A percentile compares a stretch with the other conserved stretches of the same genome.
Conservation (phyloP, 139 green algal genomes). For the Gonium pectorale region DNA sequence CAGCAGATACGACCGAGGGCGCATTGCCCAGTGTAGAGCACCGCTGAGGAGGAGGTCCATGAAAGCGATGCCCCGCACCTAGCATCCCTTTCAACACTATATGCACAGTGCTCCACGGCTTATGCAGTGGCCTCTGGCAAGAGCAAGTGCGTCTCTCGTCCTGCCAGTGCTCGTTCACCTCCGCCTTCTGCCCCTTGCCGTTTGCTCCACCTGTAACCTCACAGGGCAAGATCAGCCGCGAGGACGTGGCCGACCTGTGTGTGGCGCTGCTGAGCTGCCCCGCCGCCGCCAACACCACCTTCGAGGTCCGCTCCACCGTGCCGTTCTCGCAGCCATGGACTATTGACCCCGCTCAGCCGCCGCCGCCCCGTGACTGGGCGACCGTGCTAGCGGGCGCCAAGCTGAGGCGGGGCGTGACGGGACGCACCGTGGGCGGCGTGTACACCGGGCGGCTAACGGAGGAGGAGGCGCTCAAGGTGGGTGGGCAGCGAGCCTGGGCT, state of each 20-base stretch:
- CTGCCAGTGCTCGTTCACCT: too few relatives aligned
- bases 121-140: too few relatives aligned
- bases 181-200: too few relatives aligned
- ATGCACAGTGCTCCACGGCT: too few relatives aligned
- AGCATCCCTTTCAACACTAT: too few relatives aligned
- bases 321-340: conserved; percentile 83
- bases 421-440: conserved; percentile 77
- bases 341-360: conserved; percentile 3
- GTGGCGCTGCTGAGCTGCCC: conserved; percentile 73
- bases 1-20: too few relatives aligned
- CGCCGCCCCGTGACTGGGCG: conserved; percentile 63
- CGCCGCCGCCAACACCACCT: conserved; percentile 74
- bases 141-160: too few relatives aligned
- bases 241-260: conserved; percentile 91
- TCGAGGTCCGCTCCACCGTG: conserved; percentile 87
- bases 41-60: too few relatives aligned
- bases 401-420: conserved; percentile 72
- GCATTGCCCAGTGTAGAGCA: too few relatives aligned
- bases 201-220: not conserved
- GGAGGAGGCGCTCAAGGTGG: conserved; percentile 36
- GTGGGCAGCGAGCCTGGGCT: too few relatives aligned
- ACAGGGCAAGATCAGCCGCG: conserved; percentile 85
- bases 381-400: conserved; percentile 47
- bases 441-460: conserved; percentile 76
- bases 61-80: too few relatives aligned